Evolutionary conservation across 2,329 filamentous ascomycete genomes (phyloP).

Genomic region (Xylaria hypoxylon): DNA sequence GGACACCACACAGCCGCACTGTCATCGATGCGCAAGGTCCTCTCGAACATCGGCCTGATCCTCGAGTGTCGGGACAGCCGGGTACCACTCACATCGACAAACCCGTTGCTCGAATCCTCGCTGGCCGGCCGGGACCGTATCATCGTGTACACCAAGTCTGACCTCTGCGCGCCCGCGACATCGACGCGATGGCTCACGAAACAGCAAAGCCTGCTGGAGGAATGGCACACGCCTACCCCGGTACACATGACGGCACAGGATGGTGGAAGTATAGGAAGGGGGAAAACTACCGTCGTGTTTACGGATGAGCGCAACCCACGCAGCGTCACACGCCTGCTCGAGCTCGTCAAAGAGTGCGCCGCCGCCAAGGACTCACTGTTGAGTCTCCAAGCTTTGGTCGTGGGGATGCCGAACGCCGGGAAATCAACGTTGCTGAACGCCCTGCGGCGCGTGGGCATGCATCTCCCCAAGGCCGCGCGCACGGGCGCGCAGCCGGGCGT

Average conservation of each 20-base stretch:
- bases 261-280: not conserved
- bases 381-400: constrained; percentile 85
- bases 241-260: no score
- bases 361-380: constrained; percentile 71
- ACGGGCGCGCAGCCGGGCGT: constrained; percentile 91
- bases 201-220: constrained; percentile 38
- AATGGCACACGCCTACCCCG: constrained; percentile 35
- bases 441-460: constrained; percentile 76
- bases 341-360: constrained; percentile 64
- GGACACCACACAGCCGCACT: constrained; percentile 90
- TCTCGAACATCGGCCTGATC: constrained; percentile 85
- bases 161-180: constrained; percentile 67
- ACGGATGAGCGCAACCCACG: constrained; percentile 55
- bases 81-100: constrained; percentile 87
- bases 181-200: constrained; percentile 42
- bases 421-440: constrained; percentile 96
- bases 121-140: constrained; percentile 79
- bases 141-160: constrained; percentile 91
- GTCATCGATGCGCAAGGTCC: constrained; percentile 81
- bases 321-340: constrained; percentile 56
- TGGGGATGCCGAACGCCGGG: constrained; percentile 98
- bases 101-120: constrained; percentile 85
- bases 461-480: constrained; percentile 73
- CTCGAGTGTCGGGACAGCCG: constrained; percentile 96
- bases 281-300: constrained; percentile 53